phyloP scores from a whole-genome alignment of 805 yeast species.

The Candida sakaeoensis region DNA sequence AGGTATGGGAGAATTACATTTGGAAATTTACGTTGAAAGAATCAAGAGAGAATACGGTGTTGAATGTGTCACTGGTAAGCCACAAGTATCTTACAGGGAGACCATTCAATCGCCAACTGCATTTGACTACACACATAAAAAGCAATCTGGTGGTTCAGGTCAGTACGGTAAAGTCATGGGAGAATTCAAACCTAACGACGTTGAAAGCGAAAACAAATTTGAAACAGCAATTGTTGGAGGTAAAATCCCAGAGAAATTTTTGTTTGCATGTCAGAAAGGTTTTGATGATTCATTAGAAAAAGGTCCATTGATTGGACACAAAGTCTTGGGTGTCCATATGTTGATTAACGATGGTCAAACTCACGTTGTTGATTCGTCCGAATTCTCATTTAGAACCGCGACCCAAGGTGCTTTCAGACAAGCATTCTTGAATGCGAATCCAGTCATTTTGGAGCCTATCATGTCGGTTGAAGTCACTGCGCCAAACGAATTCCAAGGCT shows the following conservation, averaged over 20 bases:
- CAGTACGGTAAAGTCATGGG: conserved; percentile 98
- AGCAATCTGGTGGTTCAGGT: conserved; percentile 99
- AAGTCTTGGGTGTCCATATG: conserved; percentile 90
- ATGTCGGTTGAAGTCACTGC: conserved; percentile 93
- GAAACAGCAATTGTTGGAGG: conserved; percentile 94
- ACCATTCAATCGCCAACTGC: conserved; percentile 68
- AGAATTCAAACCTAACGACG: conserved; percentile 58
- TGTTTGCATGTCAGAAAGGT: conserved; percentile 92
- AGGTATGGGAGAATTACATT: conserved; percentile 97
- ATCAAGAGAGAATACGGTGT: conserved; percentile 97
- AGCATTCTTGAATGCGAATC: conserved; percentile 79
- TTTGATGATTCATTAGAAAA: conserved; percentile 91
- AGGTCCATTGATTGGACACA: conserved; percentile 96
- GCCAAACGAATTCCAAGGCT: conserved; percentile 94
- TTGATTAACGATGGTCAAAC: conserved; percentile 94
- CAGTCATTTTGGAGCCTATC: conserved; percentile 92
- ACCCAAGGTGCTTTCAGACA: conserved; percentile 88
- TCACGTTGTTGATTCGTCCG: conserved; percentile 96
- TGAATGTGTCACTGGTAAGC: conserved; percentile 93
- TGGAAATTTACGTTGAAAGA: conserved; percentile 97
- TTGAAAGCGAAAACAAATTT: conserved; percentile 68
- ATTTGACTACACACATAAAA: conserved; percentile 94
- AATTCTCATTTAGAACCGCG: conserved; percentile 91
- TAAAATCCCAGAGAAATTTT: conserved; percentile 90
- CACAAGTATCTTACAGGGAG: conserved; percentile 97